Conservation (phyloP, 2,329 filamentous ascomycete species). For the Botrytis aclada region DNA sequence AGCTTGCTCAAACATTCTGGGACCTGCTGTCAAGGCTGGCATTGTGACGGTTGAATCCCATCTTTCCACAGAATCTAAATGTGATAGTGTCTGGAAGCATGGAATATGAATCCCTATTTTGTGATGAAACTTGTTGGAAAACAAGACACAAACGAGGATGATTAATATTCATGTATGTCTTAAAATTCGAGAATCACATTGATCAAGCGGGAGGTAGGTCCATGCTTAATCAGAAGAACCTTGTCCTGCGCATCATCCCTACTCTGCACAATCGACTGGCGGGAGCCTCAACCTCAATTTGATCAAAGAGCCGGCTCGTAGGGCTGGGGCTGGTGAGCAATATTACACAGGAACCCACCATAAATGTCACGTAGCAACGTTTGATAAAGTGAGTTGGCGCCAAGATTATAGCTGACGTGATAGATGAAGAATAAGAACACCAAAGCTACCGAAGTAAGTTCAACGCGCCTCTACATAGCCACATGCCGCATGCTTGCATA, state of each 20-base stretch:
- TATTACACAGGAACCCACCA: conserved; percentile 11
- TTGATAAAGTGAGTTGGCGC: neutral
- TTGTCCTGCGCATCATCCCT: neutral
- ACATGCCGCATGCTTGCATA: conserved; percentile 20
- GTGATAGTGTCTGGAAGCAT: neutral
- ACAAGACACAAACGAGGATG: neutral
- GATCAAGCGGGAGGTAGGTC: neutral
- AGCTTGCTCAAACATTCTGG: neutral
- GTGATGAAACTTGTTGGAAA: neutral
- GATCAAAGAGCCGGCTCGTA: neutral
- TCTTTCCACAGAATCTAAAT: neutral
- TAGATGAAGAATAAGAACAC: conserved; percentile 4
- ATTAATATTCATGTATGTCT: neutral
- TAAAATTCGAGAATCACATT: neutral
- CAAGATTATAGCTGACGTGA: conserved; percentile 14
- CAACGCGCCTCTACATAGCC: conserved; percentile 18
- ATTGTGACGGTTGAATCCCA: neutral
- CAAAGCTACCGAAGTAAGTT: neutral
- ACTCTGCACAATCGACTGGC: neutral
- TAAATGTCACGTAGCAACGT: conserved; percentile 10
- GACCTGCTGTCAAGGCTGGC: conserved; percentile 1
- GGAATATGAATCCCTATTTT: neutral
- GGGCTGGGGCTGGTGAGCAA: conserved; percentile 13
- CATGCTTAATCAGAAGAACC: neutral
- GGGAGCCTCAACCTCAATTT: neutral